Evolutionary conservation across 2,329 filamentous ascomycete species (phyloP), one percentile per base, ranked within the genome.

Genomic region (Davidsoniella neocaledoniae): DNA sequence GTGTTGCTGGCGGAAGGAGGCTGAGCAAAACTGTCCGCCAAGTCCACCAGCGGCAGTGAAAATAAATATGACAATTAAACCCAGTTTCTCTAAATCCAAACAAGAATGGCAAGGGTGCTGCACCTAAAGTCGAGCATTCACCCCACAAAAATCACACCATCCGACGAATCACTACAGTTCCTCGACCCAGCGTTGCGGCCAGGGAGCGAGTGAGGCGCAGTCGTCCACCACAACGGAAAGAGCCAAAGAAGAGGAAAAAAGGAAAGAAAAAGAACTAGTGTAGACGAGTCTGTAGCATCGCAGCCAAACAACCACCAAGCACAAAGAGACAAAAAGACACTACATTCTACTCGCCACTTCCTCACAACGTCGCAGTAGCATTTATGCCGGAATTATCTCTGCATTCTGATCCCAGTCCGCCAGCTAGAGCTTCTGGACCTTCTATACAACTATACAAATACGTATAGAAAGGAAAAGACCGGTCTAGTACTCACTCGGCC

Each of bases 141-240:
- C 12, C 21, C 25, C 29, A 17, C 21, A 29, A 29, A 29, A 46
- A 46, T 46, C 44, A 38, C 14, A 46, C 12, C 44, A 12, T 23
- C 8, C 44, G 37, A 29, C 33, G 29, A 12, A 33, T 33, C 29
- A 33, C 12, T 6, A 9, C 29, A 33, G 29, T 33, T 9, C 8
- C 29, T 33, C 8, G 2, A 12, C 29, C 29, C 29, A 16, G 33
- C 44, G 33, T 38, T 21, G 38, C 44, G 33, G 38, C 44, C 17
- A 46, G 44, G 44, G 44, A 19, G 29, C 26, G 29, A 46, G 36
- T 46, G 44, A 46, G 44, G 44, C 44, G 44, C 44, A 46, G 44
- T 46, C 44, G 37, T 37, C 44, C 29, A 46, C 44, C 44, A 38
- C 29, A 46, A 17, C 43, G 16, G 43, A 33, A 46, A 46, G 43